Percentiles rank a stretch among this genome's conserved stretches.
Evolutionary conservation across 805 yeast species (phyloP).

Genomic region (Sugiyamaella marilandica): DNA sequence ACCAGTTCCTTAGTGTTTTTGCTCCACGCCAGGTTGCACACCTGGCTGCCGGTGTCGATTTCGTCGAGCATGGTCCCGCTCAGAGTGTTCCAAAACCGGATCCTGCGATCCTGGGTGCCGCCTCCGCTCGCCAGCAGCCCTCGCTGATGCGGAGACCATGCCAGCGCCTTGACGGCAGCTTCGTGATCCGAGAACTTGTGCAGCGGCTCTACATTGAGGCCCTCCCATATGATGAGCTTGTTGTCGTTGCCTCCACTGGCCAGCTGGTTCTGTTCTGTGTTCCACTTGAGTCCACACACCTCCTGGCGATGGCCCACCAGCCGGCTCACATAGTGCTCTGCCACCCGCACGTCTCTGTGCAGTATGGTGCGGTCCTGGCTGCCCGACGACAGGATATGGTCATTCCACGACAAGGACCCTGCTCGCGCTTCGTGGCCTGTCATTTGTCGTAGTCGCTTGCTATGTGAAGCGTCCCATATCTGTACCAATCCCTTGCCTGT

Average conservation of each 20-base stretch:
- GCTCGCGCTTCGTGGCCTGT: slow-evolving; percentile 85
- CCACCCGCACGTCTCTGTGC: slow-evolving; percentile 86
- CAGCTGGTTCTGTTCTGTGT: slow-evolving; percentile 79
- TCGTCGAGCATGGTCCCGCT: slow-evolving; percentile 71
- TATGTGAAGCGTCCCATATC: slow-evolving; percentile 79
- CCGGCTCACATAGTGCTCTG: slow-evolving; percentile 71
- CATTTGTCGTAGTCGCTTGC: slow-evolving; percentile 81
- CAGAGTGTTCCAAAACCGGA: slow-evolving; percentile 87
- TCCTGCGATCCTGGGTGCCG: slow-evolving; percentile 88
- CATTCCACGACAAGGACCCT: slow-evolving; percentile 90
- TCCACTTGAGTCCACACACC: slow-evolving; percentile 96
- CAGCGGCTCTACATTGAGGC: slow-evolving; percentile 60
- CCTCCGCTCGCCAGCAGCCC: slow-evolving; percentile 95
- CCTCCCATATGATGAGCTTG: slow-evolving; percentile 82
- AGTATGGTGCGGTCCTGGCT: slow-evolving; percentile 78
- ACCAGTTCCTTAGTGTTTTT: slow-evolving; percentile 87
- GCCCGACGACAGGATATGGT: slow-evolving; percentile 82
- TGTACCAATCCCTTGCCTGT: slow-evolving; percentile 83
- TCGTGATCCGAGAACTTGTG: slow-evolving; percentile 74
- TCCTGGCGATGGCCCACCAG: slow-evolving; percentile 82
- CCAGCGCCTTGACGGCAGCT: slow-evolving; percentile 94
- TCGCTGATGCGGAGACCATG: slow-evolving; percentile 97
- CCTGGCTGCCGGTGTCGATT: slow-evolving; percentile 94
- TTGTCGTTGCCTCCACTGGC: slow-evolving; percentile 98
- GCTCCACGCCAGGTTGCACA: slow-evolving; percentile 92